Evolutionary conservation across 2,329 filamentous ascomycete genomes (phyloP).

Genomic region (Trichoderma sp.): DNA sequence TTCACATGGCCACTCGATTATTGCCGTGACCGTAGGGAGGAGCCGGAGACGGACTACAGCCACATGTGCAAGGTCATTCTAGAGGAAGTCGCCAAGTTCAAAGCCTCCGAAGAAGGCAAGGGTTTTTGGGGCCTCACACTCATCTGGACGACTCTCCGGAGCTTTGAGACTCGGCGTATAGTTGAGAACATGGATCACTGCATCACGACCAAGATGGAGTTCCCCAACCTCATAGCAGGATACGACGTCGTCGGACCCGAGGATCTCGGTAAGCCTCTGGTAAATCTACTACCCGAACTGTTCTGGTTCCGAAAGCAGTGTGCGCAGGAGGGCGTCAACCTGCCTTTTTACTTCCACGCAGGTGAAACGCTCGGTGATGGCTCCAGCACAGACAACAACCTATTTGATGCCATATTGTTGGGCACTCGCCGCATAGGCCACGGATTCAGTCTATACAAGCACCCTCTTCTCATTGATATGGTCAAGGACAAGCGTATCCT

Average conservation of each 20-base stretch:
- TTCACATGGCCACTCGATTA: conserved; percentile 72
- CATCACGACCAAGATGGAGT: conserved; percentile 74
- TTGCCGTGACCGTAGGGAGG: conserved; percentile 60
- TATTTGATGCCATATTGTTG: conserved; percentile 85
- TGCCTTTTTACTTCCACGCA: conserved; percentile 96
- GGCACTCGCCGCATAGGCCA: conserved; percentile 88
- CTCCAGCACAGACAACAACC: conserved; percentile 70
- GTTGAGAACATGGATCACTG: conserved; percentile 84
- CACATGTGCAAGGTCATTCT: conserved; percentile 70
- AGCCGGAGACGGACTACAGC: conserved; percentile 63
- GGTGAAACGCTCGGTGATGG: conserved; percentile 80
- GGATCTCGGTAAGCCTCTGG: conserved; percentile 71
- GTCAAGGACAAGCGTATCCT: conserved; percentile 86
- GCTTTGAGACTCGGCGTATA: conserved; percentile 61
- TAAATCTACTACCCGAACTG: conserved; percentile 75
- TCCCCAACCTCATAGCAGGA: conserved; percentile 76
- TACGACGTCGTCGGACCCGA: conserved; percentile 92
- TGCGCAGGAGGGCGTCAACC: conserved; percentile 69
- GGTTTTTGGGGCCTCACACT: conserved; percentile 81
- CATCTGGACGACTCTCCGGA: conserved; percentile 78
- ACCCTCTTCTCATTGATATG: conserved; percentile 83
- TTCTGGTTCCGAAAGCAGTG: conserved; percentile 94
- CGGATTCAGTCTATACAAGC: conserved; percentile 84
- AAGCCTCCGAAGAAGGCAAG: conserved; percentile 64
- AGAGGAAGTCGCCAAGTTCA: conserved; percentile 77